phyloP scores from a whole-genome alignment of 2,329 filamentous ascomycete genomes.

The Alternaria infectoria region DNA sequence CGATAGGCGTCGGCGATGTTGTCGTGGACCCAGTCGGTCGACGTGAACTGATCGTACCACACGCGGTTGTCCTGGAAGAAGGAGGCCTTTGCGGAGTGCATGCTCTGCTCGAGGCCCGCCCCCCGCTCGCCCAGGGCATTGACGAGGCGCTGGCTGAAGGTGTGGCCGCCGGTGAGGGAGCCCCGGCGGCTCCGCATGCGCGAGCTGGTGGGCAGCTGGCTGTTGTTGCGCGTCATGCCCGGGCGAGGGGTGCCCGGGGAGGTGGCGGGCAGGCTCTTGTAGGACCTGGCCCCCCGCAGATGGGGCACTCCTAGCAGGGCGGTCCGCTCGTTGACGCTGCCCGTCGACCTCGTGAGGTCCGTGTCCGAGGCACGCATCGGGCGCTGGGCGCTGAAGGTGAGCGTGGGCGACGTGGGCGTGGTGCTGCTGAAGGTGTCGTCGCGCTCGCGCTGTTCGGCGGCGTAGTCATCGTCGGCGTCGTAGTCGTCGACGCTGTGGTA shows the following conservation, averaged over 20 bases:
- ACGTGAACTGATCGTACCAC: conserved; percentile 99
- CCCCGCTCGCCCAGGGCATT: conserved; percentile 62
- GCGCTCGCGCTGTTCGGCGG: conserved; percentile 37
- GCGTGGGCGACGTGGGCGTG: conserved; percentile 43
- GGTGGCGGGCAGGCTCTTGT: conserved; percentile 51
- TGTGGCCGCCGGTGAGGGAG: conserved; percentile 38
- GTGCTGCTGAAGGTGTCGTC: conserved; percentile 42
- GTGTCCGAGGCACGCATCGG: conserved; percentile 43
- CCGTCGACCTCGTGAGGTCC: conserved; percentile 39
- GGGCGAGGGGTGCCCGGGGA: conserved; percentile 52
- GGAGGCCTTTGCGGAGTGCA: conserved; percentile 69
- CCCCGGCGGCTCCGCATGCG: conserved; percentile 42
- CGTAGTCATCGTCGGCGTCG: conserved; percentile 45
- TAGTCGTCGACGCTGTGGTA: conserved; percentile 44
- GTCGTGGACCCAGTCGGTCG: conserved; percentile 97
- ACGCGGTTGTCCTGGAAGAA: conserved; percentile 82
- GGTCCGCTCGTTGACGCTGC: conserved; percentile 55
- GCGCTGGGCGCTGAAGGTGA: conserved; percentile 36
- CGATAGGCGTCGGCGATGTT: conserved; percentile 93
- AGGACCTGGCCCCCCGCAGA: conserved; percentile 42
- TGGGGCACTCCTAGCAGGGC: conserved; percentile 52
- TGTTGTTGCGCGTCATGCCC: conserved; percentile 46
- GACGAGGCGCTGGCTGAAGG: conserved; percentile 59
- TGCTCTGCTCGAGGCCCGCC: conserved; percentile 58
- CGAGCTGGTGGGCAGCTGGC: conserved; percentile 38